Conservation (phyloP, 2,329 filamentous ascomycete species). For the Pseudogymnoascus sp. region DNA sequence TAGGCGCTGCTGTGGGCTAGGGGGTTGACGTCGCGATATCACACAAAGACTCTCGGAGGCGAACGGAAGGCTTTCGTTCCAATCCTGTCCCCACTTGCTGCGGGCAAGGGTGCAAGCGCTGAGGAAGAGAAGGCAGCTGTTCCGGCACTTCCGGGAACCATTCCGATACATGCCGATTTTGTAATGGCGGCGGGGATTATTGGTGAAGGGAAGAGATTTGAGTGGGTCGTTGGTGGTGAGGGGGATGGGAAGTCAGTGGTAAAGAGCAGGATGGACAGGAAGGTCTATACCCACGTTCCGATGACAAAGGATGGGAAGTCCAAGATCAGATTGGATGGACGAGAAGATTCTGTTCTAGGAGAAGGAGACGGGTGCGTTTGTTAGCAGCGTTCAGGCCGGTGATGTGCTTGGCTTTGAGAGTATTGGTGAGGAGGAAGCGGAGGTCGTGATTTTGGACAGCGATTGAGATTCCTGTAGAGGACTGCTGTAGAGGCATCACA, state of each 20-base stretch:
- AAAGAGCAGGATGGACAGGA: conserved; percentile 50
- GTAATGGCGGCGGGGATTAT: conserved; percentile 76
- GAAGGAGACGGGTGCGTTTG: conserved; percentile 81
- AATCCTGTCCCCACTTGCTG: conserved; percentile 70
- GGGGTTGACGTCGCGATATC: too few relatives aligned
- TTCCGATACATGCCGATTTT: conserved; percentile 78
- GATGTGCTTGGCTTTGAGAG: conserved; percentile 61
- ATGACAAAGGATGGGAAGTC: conserved; percentile 72
- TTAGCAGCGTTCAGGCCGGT: conserved; percentile 57
- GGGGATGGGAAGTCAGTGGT: conserved; percentile 37
- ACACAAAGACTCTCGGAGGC: too few relatives aligned
- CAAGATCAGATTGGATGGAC: conserved; percentile 61
- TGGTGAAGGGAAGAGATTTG: conserved; percentile 56
- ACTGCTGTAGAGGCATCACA: too few relatives aligned
- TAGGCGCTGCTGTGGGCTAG: too few relatives aligned
- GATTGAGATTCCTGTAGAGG: too few relatives aligned
- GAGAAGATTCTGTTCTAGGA: conserved; percentile 58
- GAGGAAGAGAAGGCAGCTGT: conserved; percentile 59
- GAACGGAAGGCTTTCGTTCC: conserved; percentile 52
- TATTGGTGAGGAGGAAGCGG: conserved; percentile 17
- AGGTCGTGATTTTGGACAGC: too few relatives aligned
- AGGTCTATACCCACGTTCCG: conserved; percentile 74
- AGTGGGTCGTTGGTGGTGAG: conserved; percentile 60
- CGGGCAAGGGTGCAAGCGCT: conserved; percentile 53
- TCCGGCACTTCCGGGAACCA: conserved; percentile 57